These are phyloP conservation scores for Achlya hypogyna DNA, from an alignment of 352 stramenopile species.

Conservation along the genomic window DNA sequence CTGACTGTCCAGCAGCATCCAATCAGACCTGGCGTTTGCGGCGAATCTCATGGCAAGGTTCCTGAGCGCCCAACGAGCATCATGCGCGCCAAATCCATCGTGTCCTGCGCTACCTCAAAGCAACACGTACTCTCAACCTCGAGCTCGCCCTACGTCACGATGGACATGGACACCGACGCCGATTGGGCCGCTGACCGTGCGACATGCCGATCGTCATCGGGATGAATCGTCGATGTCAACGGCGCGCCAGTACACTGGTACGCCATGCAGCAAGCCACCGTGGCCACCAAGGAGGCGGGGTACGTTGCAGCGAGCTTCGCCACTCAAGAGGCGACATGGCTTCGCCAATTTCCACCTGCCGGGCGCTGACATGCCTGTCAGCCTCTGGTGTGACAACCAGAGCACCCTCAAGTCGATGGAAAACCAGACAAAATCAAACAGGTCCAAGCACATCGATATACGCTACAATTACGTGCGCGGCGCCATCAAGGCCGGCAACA, in stretches of 20 bases:
- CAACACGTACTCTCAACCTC: neutral
- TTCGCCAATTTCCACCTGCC: neutral
- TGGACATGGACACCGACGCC: conserved; percentile 5
- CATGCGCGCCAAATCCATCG: neutral
- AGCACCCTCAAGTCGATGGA: neutral
- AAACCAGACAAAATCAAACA: neutral
- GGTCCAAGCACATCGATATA: conserved; percentile 30
- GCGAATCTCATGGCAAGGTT: neutral
- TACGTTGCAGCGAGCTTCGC: conserved; percentile 14
- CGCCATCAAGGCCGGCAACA: conserved; percentile 23
- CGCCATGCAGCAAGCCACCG: conserved; percentile 1
- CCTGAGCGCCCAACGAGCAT: neutral
- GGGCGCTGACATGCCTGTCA: neutral
- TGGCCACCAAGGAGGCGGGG: conserved; percentile 21
- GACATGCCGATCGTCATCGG: conserved; percentile 12
- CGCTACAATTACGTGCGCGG: conserved; percentile 25
- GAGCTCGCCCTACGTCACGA: neutral
- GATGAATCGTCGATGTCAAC: conserved; percentile 12
- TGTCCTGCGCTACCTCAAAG: neutral
- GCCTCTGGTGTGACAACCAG: conserved; percentile 3
- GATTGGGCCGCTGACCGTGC: conserved; percentile 17
- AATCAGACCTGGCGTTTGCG: conserved; percentile 24
- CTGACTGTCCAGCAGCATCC: conserved; percentile 25
- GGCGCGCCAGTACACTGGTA: conserved; percentile 1
- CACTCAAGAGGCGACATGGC: neutral